Conservation (phyloP, 2,329 filamentous ascomycete genomes). For the Paecilomyces dactylethromorphus region DNA sequence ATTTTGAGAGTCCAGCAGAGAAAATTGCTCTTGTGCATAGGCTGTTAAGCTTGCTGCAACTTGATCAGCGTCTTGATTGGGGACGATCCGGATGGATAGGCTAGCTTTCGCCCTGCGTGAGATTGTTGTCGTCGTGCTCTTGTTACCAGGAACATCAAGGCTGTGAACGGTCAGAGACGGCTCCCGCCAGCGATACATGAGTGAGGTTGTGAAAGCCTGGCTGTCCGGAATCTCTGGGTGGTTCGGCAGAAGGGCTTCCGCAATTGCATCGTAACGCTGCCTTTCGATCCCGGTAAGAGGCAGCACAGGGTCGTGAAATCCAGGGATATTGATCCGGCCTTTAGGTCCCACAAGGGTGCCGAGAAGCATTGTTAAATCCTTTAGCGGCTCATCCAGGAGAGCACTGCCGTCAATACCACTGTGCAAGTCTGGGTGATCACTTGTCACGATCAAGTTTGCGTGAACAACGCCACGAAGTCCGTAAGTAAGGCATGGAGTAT, state of each 20-base stretch:
- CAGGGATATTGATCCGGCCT: constrained; percentile 76
- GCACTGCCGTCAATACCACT: constrained; percentile 95
- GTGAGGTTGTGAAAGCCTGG: constrained; percentile 67
- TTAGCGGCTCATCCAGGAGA: constrained; percentile 82
- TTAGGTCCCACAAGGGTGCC: constrained; percentile 73
- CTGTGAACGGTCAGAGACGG: constrained; percentile 90
- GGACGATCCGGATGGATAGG: constrained; percentile 85
- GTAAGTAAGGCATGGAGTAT: constrained; percentile 91
- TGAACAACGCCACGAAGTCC: constrained; percentile 90
- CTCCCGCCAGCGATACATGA: constrained; percentile 94
- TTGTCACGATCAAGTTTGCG: constrained; percentile 82
- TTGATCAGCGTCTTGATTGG: constrained; percentile 80
- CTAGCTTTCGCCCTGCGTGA: constrained; percentile 82
- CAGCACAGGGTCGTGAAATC: constrained; percentile 81
- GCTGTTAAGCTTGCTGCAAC: constrained; percentile 61
- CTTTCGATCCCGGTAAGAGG: constrained; percentile 69
- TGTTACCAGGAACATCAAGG: constrained; percentile 75
- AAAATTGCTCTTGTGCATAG: constrained; percentile 68
- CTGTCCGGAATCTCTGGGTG: constrained; percentile 60
- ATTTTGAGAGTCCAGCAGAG: constrained; percentile 71
- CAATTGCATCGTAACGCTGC: constrained; percentile 76
- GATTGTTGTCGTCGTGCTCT: constrained; percentile 77
- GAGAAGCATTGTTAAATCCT: constrained; percentile 79
- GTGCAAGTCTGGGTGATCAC: constrained; percentile 80
- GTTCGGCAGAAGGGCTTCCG: constrained; percentile 64